phyloP scores from a whole-genome alignment of 73 alveolate genomes.

The Blepharisma stoltei region DNA sequence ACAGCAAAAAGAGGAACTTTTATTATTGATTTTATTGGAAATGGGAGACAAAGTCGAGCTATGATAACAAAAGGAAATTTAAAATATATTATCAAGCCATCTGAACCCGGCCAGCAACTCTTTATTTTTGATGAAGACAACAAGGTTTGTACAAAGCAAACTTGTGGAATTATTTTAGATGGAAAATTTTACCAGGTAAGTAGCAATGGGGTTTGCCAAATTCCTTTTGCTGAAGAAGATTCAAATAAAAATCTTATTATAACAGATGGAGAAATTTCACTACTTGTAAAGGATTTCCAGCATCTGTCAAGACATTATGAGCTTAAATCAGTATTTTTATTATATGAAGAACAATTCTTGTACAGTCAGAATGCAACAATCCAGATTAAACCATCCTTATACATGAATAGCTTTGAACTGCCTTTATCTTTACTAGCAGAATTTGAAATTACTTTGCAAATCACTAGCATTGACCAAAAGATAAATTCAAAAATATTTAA shows the following conservation, averaged over 20 bases:
- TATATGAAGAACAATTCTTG: background rate
- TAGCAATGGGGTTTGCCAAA: background rate
- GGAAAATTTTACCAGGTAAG: conserved; percentile 21
- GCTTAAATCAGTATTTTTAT: background rate
- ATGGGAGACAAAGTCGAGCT: conserved; percentile 40
- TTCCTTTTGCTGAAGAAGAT: conserved; percentile 32
- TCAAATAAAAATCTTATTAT: background rate
- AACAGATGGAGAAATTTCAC: conserved; percentile 10
- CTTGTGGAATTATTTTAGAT: conserved; percentile 37
- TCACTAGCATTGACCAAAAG: no score
- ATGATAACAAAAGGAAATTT: conserved; percentile 56
- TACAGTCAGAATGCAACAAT: no score
- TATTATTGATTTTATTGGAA: conserved; percentile 43
- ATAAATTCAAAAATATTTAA: no score
- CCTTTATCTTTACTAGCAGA: no score
- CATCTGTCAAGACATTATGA: background rate
- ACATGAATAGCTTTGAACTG: no score
- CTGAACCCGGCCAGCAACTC: conserved; percentile 48
- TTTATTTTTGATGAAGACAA: conserved; percentile 58
- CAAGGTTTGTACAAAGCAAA: conserved; percentile 36
- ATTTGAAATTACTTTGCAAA: no score
- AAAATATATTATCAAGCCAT: conserved; percentile 41
- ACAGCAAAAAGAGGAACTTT: conserved; percentile 35
- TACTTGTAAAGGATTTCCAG: background rate
- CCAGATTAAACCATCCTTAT: no score